Conservation (phyloP, 1,139 yeast species). For the Saccharomyces pastorianus region DNA sequence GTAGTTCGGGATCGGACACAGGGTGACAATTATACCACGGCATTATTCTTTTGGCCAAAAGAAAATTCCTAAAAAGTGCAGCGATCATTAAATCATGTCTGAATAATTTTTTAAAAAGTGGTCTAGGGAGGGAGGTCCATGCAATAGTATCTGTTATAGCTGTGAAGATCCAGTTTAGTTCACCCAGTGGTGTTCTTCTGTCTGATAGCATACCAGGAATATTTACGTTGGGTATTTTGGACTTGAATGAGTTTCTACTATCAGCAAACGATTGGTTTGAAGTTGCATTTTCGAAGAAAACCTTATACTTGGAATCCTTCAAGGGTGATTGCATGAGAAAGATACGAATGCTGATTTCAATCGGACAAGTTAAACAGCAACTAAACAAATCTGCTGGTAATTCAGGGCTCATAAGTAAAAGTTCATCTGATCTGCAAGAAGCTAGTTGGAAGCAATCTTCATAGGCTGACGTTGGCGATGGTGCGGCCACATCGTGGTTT, state of each 20-base stretch:
- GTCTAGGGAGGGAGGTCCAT: conserved; percentile 87
- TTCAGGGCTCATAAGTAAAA: conserved; percentile 87
- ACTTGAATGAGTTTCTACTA: conserved; percentile 21
- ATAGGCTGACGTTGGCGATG: conserved; percentile 51
- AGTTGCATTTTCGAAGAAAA: conserved; percentile 35
- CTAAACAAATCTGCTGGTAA: conserved; percentile 94
- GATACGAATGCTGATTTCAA: conserved; percentile 88
- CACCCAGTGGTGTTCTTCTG: conserved; percentile 91
- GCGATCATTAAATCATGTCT: conserved; percentile 97
- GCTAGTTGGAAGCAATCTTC: conserved; percentile 89
- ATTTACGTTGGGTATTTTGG: conserved; percentile 45
- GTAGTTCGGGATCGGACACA: conserved; percentile 85
- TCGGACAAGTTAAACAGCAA: conserved; percentile 91
- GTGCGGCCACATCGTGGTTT: conserved; percentile 55
- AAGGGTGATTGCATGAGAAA: conserved; percentile 78
- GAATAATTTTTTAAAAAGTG: conserved; percentile 79
- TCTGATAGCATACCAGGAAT: conserved; percentile 91
- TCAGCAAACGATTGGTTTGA: conserved; percentile 26
- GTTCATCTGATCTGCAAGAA: conserved; percentile 81
- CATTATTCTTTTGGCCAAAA: conserved; percentile 89
- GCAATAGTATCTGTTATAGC: conserved; percentile 98
- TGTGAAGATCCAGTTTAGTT: conserved; percentile 93
- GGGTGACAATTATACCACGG: conserved; percentile 92
- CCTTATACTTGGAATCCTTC: conserved; percentile 53
- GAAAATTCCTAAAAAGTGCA: conserved; percentile 84